Conservation (phyloP, 345 rosid species). For the Eutrema japonicum region DNA sequence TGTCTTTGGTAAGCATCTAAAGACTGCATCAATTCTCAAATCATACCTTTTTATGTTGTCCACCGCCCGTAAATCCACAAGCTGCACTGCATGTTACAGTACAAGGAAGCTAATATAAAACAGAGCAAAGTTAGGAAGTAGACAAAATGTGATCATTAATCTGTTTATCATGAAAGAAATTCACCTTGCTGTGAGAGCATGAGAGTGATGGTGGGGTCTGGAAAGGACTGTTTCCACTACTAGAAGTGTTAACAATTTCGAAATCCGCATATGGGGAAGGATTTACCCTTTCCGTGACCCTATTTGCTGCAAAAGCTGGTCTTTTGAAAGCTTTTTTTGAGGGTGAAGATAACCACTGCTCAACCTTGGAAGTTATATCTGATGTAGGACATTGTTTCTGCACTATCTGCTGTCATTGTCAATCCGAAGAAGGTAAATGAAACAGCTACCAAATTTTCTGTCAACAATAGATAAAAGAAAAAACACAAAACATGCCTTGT, state of each 20-base stretch:
- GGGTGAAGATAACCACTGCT: conserved; percentile 57
- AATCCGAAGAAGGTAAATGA: conserved; percentile 8
- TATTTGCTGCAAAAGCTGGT: conserved; percentile 44
- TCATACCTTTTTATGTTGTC: conserved; percentile 85
- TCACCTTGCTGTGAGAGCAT: conserved; percentile 64
- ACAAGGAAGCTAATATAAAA: conserved; percentile 36
- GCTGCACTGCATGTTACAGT: conserved; percentile 49
- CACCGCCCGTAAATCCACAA: conserved; percentile 49
- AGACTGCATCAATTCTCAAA: conserved; percentile 14
- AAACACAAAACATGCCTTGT: conserved; percentile 50
- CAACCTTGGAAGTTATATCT: conserved; percentile 49
- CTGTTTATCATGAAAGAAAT: conserved; percentile 28
- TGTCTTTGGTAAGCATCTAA: conserved; percentile 12
- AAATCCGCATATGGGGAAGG: conserved; percentile 45
- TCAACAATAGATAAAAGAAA: neutral
- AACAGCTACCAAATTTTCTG: conserved; percentile 15
- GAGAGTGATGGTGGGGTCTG: conserved; percentile 88
- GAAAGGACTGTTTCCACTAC: conserved; percentile 78
- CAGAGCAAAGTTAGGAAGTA: conserved; percentile 31
- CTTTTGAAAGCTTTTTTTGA: conserved; percentile 47
- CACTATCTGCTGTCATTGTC: conserved; percentile 3
- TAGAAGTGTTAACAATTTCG: conserved; percentile 37
- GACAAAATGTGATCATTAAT: conserved; percentile 16
- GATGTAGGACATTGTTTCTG: conserved; percentile 46
- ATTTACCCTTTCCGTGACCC: conserved; percentile 54